A percentile compares a stretch with the other conserved stretches of the same genome.
Conservation (phyloP, 1,284 basidiomycete species). For the Agaricales sp. region DNA sequence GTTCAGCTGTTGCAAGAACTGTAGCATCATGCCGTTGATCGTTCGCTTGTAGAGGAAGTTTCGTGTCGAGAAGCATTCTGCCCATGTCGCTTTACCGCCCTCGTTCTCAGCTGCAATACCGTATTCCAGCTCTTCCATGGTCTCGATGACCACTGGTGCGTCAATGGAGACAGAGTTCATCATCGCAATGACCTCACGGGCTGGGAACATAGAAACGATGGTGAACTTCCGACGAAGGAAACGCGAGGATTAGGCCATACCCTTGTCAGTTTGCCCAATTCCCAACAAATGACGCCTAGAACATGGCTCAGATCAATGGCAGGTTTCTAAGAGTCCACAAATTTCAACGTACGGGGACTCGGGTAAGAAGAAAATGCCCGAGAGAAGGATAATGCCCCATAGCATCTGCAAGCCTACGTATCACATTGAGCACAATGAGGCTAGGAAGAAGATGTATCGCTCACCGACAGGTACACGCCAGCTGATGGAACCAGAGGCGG, state of each 20-base stretch:
- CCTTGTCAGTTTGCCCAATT: conserved; percentile 34
- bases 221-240: background rate
- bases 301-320: background rate
- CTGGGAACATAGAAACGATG: conserved; percentile 15
- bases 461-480: conserved; percentile 61
- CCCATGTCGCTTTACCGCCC: conserved; percentile 71
- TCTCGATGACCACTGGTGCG: conserved; percentile 51
- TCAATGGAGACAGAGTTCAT: conserved; percentile 55
- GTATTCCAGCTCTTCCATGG: conserved; percentile 60
- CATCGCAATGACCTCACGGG: conserved; percentile 50
- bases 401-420: conserved; percentile 37
- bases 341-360: conserved; percentile 60
- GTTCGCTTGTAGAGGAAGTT: conserved; percentile 67
- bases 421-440: background rate
- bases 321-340: background rate
- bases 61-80: conserved; percentile 64
- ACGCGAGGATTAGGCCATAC: no score
- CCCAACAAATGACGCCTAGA: conserved; percentile 52
- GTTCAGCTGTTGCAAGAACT: conserved; percentile 74
- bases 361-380: conserved; percentile 66
- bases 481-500: conserved; percentile 46
- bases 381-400: conserved; percentile 58
- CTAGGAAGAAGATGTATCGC: background rate
- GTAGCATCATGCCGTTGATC: conserved; percentile 70
- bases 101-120: conserved; percentile 64